Base-by-base conservation (phyloP, 371 early-diverging fungal genomes). In the Mortierella sp. region DNA sequence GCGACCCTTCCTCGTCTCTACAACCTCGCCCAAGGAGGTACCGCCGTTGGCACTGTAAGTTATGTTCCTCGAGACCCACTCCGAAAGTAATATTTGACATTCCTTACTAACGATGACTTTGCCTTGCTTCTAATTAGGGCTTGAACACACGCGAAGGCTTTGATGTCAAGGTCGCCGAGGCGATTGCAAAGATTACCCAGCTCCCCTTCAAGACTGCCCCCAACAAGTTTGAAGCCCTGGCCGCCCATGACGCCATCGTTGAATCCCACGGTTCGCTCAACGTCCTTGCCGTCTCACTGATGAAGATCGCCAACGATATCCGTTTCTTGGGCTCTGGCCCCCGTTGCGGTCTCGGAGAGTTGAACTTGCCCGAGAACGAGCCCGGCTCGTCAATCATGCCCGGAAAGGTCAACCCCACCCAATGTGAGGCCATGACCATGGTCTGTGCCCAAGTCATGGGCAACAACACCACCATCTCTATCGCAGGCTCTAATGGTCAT, bases 321-420 rank as follows among this genome's bases (percentile, higher is more conserved):
- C 95, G 99, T n/a, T 82, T 74, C 80, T 75, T 87, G 85, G 98
- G 97, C 38, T 98, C 98, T 32, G 99, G 99, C 4, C 99, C 99
- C 68, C 95, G 99, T 63, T 99, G 98, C 90, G 99, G 99, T 74
- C 91, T 98, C 21, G 98, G 98, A 68, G 99, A 99, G 90, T 91
- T 99, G 71, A 89, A 88, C 77, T 92, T 99, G 79, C 98, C 98
- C 65, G 98, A 97, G 89, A 99, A 98, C 89, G 99, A 99, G 89
- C 99, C 99, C 60, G 99, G 99, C 74, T 97, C 97, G 54, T 98
- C 98, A 54, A 99, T 99, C 88, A 98, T 98, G 98, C 99, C 99
- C 58, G 99, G 99, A 73, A 99, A 99, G 92, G 96, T 97, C 74
- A 99, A 99, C 88, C 98, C 99, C 65, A 99, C 99, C 41, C 98